Base-by-base conservation (phyloP, 805 yeast species). In the Naumovozyma castellii region DNA sequence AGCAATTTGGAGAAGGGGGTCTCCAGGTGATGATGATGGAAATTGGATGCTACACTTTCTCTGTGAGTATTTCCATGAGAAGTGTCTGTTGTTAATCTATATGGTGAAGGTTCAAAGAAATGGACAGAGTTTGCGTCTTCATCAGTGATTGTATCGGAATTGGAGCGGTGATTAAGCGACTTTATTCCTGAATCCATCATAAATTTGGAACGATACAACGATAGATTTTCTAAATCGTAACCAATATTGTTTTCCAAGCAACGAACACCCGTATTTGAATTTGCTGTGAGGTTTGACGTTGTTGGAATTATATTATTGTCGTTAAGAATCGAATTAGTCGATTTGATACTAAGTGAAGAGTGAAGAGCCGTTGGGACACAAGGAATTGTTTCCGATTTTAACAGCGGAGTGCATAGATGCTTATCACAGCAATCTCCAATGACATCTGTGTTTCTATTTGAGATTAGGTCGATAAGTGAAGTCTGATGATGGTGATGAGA, bases 1-100 rank as follows among this genome's bases (percentile, higher is more conserved):
- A 90, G 62, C n/a, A 90, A 63, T 42, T 84, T 71, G 0, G 94
- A 80, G 14, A 80, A 64, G 1, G 92, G 88, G 0, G 95, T 77
- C 41, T 76, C 78, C 16, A 84, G 70, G 52, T 82, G 84, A 57
- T 86, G 95, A 53, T 83, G 94, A 50, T 84, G 94, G 49, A 15
- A 15, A 19, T n/a, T 32, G 14, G 32, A 29, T 9, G 15, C 32
- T 14, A n/a, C 13, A n/a, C 32, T 29, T 9, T 29, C 13, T 9
- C 15, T 29, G 5, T n/a, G 13, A 29, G 14, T 14, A 18, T 20
- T 20, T 16, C 22, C 34, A 14, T 22, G 20, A 25, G 25, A 29
- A 2, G 30, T 6, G 18, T 20, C 18, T 16, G 40, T 18, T 5
- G 47, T 38, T 6, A 46, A 45, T 20, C 47, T 40, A 15, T 31